Evolutionary conservation across 371 early-diverging fungal species (phyloP).

Genomic region (Mucor racemosus): DNA sequence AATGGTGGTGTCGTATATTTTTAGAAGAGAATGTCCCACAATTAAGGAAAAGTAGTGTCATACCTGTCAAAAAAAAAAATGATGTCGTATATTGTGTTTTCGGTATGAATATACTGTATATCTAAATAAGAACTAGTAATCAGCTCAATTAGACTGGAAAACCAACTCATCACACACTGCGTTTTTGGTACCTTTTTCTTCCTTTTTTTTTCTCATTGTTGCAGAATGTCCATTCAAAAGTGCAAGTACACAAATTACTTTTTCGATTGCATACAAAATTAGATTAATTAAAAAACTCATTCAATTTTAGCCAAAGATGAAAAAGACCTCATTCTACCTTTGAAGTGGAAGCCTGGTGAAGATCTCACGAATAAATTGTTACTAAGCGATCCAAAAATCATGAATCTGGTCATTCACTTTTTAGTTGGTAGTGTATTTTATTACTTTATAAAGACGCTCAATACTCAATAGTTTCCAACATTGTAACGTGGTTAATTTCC

Average conservation of each 20-base stretch:
- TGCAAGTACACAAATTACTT: neutral
- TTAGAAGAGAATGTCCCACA: no score
- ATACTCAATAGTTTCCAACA: no score
- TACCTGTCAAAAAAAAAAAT: no score
- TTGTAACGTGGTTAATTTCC: no score
- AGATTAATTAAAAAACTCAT: conserved; percentile 4
- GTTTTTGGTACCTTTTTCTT: no score
- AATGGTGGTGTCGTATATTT: no score
- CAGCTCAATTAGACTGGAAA: no score
- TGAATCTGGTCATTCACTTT: conserved; percentile 23
- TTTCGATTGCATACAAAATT: neutral
- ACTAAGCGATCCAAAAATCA: conserved; percentile 20
- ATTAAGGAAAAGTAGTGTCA: no score
- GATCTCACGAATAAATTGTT: conserved; percentile 23
- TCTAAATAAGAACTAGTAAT: no score
- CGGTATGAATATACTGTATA: no score
- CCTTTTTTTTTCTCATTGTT: neutral
- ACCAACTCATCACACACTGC: no score
- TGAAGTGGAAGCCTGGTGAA: conserved; percentile 25
- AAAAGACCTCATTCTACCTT: conserved; percentile 17
- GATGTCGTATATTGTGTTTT: no score
- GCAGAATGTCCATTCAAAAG: neutral
- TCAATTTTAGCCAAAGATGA: conserved; percentile 6
- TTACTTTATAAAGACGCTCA: conserved; percentile 18
- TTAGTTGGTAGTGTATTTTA: conserved; percentile 24